A percentile compares a stretch with the other conserved stretches of the same genome.
phyloP scores from a whole-genome alignment of 225 moss, liverwort and hornwort species.

The Antitrichia curtipendula region DNA sequence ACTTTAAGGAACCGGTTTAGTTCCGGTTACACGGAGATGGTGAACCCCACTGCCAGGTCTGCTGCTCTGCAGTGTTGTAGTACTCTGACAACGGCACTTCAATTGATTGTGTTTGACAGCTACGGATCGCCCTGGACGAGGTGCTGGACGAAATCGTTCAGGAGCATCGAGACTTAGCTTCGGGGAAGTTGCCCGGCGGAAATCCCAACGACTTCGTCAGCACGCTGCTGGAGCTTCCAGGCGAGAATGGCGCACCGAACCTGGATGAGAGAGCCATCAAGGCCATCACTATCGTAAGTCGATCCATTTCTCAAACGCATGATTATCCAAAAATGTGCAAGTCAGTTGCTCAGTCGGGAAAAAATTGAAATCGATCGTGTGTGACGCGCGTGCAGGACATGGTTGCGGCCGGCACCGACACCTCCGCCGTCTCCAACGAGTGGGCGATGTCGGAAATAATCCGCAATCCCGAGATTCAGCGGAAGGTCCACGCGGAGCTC shows the following conservation, averaged over 20 bases:
- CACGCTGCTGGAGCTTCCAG: slow-evolving; percentile 25
- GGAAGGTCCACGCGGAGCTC: slow-evolving; percentile 29
- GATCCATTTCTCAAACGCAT: neutral
- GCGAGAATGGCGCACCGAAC: slow-evolving; percentile 7
- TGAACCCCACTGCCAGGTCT: neutral
- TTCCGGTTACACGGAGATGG: too few species aligned
- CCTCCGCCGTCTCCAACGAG: slow-evolving; percentile 30
- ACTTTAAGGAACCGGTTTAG: too few species aligned
- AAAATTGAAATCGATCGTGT: neutral
- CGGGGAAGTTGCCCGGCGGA: slow-evolving; percentile 9
- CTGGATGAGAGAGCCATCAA: slow-evolving; percentile 26
- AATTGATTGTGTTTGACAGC: neutral
- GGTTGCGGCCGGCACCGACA: slow-evolving; percentile 41
- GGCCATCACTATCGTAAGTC: slow-evolving; percentile 17
- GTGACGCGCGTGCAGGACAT: slow-evolving; percentile 4
- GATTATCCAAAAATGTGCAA: neutral
- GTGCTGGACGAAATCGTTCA: slow-evolving; percentile 17
- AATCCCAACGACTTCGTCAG: slow-evolving; percentile 31
- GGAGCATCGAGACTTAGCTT: slow-evolving; percentile 22
- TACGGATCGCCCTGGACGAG: slow-evolving; percentile 9
- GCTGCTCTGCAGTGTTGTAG: neutral
- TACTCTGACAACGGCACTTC: neutral
- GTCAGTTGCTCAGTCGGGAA: neutral
- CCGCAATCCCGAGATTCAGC: slow-evolving; percentile 11
- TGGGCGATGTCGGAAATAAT: slow-evolving; percentile 30